These are phyloP conservation scores for Ochetophila trinervis DNA, from an alignment of 306 rosid species.

Conservation along the genomic window DNA sequence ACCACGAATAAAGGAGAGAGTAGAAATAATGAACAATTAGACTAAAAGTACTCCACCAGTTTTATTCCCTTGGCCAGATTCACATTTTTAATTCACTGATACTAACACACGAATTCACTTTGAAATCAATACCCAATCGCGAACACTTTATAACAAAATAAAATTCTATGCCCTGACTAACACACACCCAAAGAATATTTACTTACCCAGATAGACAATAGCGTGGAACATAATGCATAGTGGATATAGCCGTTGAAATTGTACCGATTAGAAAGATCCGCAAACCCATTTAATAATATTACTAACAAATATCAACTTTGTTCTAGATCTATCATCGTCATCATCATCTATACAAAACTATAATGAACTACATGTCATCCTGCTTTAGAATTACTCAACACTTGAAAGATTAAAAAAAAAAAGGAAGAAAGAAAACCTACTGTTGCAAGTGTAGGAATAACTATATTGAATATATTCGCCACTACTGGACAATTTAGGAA, in stretches of 20 bases:
- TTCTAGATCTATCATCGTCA: too few species aligned
- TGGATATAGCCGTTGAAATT: background rate
- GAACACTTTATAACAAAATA: background rate
- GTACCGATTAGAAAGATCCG: background rate
- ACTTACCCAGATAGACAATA: too few species aligned
- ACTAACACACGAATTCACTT: background rate
- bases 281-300: too few species aligned
- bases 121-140: background rate
- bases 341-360: too few species aligned
- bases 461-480: too few species aligned
- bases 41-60: background rate
- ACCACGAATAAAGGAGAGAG: slow-evolving; percentile 15
- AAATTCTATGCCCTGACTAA: slow-evolving; percentile 4
- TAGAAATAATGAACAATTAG: background rate
- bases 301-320: background rate
- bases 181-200: background rate
- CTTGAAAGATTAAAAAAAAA: too few species aligned
- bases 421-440: too few species aligned
- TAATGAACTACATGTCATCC: too few species aligned
- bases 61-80: background rate
- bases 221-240: too few species aligned
- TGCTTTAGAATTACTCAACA: too few species aligned
- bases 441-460: too few species aligned
- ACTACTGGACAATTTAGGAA: too few species aligned
- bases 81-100: background rate